Evolutionary conservation across 805 yeast genomes (phyloP).

Genomic region (Sugiyamaella marilandica): DNA sequence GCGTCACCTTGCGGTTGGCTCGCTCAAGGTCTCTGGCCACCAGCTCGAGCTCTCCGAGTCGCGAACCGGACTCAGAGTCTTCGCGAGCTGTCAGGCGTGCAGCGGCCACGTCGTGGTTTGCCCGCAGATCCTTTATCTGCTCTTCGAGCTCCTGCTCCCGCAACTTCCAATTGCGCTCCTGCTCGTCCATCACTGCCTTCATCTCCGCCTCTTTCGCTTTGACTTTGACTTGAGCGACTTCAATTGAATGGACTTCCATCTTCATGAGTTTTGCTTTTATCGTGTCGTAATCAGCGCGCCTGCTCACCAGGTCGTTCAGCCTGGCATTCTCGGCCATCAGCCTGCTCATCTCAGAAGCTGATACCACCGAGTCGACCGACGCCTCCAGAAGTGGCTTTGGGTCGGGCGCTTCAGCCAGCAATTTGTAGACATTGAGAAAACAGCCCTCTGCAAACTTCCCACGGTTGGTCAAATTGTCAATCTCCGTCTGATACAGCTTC

Average conservation of each 20-base stretch:
- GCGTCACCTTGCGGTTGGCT: slow-evolving; percentile 60
- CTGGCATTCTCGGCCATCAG: slow-evolving; percentile 47
- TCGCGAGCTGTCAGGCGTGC: slow-evolving; percentile 38
- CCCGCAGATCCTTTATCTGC: slow-evolving; percentile 51
- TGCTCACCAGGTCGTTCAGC: slow-evolving; percentile 50
- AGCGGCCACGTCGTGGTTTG: slow-evolving; percentile 59
- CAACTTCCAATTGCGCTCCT: slow-evolving; percentile 61
- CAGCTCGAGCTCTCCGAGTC: slow-evolving; percentile 48
- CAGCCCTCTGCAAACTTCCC: slow-evolving; percentile 68
- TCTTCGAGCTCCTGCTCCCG: slow-evolving; percentile 49
- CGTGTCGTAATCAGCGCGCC: slow-evolving; percentile 73
- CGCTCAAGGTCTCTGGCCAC: slow-evolving; percentile 72
- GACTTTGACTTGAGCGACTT: slow-evolving; percentile 48
- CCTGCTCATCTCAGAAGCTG: slow-evolving; percentile 47
- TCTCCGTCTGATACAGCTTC: slow-evolving; percentile 77
- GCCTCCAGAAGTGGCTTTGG: slow-evolving; percentile 77
- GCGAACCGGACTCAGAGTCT: slow-evolving; percentile 15
- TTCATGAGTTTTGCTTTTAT: slow-evolving; percentile 58
- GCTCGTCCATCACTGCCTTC: slow-evolving; percentile 64
- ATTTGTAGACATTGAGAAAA: slow-evolving; percentile 69
- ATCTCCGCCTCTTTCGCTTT: slow-evolving; percentile 72
- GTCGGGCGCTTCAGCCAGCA: slow-evolving; percentile 87
- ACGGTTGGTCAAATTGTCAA: slow-evolving; percentile 74
- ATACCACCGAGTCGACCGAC: slow-evolving; percentile 58
- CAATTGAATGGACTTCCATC: slow-evolving; percentile 57